These are phyloP conservation scores for Lactarius hengduanensis DNA, from an alignment of 768 basidiomycete genomes.

Conservation along the genomic window DNA sequence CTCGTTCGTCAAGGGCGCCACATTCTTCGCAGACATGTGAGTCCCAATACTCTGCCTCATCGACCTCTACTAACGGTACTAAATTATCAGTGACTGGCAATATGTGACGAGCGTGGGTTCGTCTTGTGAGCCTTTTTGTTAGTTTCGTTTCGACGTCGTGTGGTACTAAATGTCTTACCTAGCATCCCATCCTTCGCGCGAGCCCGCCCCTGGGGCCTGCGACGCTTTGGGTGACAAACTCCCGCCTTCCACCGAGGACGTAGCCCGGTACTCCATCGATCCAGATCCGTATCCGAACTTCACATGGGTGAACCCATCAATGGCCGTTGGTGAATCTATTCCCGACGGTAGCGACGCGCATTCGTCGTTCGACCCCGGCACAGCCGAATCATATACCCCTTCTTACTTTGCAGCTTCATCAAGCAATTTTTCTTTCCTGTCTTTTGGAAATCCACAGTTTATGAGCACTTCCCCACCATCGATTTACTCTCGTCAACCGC, in stretches of 20 bases:
- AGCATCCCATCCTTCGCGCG: conserved; percentile 1
- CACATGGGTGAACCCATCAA: conserved; percentile 14
- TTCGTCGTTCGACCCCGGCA: conserved; percentile 1
- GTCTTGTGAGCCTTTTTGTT: conserved; percentile 1
- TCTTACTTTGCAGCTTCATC: background rate
- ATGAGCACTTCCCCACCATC: conserved; percentile 6
- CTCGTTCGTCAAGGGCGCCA: conserved; percentile 8
- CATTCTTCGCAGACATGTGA: conserved; percentile 23
- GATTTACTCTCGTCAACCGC: background rate
- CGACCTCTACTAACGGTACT: background rate
- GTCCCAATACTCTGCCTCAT: background rate
- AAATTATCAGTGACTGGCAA: conserved; percentile 13
- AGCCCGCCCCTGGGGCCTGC: background rate
- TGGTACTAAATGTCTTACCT: background rate
- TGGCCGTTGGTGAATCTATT: conserved; percentile 2
- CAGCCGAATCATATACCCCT: background rate
- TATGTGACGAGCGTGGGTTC: background rate
- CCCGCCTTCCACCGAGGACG: background rate
- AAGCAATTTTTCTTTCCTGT: background rate
- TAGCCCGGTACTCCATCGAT: background rate
- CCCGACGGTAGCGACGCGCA: background rate
- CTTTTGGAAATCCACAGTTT: conserved; percentile 3
- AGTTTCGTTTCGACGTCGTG: background rate
- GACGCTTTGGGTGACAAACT: background rate
- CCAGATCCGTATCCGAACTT: conserved; percentile 11